Evolutionary conservation across 208 protist genomes (phyloP), one percentile per base, ranked within the genome.

Genomic region (Crithidia brevicula): DNA sequence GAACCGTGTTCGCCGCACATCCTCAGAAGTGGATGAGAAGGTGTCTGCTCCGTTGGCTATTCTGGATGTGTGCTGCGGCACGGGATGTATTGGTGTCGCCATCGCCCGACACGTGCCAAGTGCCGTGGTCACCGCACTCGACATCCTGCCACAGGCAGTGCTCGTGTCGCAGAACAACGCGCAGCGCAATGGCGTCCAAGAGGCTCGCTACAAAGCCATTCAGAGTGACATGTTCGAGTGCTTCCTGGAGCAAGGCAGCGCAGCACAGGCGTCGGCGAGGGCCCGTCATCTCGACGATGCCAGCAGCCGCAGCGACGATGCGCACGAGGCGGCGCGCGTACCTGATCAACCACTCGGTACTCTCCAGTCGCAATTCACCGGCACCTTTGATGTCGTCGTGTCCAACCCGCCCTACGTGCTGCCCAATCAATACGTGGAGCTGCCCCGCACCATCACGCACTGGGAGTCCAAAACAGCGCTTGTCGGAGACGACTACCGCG

Each of bases 351-450:
- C 53, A 11, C n/a, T 69, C 2, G 45, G 72, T 34, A 63, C 47
- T 0, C 27, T 72, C 8, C 43, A 31, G 36, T 25, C 31, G 15
- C 30, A 34, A 50, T 66, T 81, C 53, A 47, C 42, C 2, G 79
- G 69, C 45, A 83, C 73, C 8, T 93, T 94, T 72, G 92, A 96
- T 52, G 59, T 91, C 40, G 72, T 96, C 27, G 87, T 96, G 1
- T 84, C 79, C n/a, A 96, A 94, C 74, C 92, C 92, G 25, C 92
- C 92, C 4, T 96, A 96, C 64, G 75, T 95, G 6, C 58, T 93
- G 46, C 88, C 89, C 2, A 65, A 91, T 13, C 81, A 96, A 72
- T 96, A 96, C 78, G 54, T 77, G 0, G 57, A 79, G 1, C 70
- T 96, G 11, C 84, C 89, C 7, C 64, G 51, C n/a, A 73, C 74